Evolutionary conservation across 306 rosid species (phyloP), one percentile per base, ranked within the genome.

Genomic region (Myrica gale): DNA sequence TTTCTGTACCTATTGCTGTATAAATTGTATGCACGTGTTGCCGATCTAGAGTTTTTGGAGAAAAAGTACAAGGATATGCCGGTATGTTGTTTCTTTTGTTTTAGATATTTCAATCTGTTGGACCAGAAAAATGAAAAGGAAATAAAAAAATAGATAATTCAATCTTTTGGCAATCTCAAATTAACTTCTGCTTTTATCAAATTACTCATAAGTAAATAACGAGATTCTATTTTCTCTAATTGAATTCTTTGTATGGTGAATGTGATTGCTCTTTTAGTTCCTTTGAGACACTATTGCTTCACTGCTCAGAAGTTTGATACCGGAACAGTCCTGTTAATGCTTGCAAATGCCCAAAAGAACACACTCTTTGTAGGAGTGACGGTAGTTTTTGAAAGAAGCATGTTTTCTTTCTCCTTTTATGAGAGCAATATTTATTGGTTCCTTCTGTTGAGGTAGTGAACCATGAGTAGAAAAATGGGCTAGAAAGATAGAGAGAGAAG

Each of bases 1-100:
- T 84, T 92, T 94, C 71, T 94, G 98, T 97, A 94, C 96, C 71
- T 94, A 94, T 68, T 92, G 98, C 78, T 94, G 98, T 78, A 89
- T 94, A 79, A 94, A 94, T 76, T 94, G 98, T 79, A 94, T 94
- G 92, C 98, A 94, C 81, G 98, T 92, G 80, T 85, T 94, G 71
- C 98, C 97, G 97, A 94, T 84, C 92, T 94, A 54, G 95, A 92
- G 81, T 88, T 67, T 79, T 80, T 94, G 87, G 98, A 94, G 86
- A 92, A 86, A 76, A 94, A 94, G 54, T 94, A 92, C 91, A 88
- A 86, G 73, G 92, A 92, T 70, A 90, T 87, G 97, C 91, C 97
- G 85, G 98, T 94, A 91, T 77, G 72, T 62, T 76, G 52, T 52
- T 76, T 41, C 57, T 65, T 76, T 67, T 72, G 53, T 73, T 74